Evolutionary conservation across 2,329 filamentous ascomycete genomes (phyloP).

Genomic region (Aureobasidium sp.): DNA sequence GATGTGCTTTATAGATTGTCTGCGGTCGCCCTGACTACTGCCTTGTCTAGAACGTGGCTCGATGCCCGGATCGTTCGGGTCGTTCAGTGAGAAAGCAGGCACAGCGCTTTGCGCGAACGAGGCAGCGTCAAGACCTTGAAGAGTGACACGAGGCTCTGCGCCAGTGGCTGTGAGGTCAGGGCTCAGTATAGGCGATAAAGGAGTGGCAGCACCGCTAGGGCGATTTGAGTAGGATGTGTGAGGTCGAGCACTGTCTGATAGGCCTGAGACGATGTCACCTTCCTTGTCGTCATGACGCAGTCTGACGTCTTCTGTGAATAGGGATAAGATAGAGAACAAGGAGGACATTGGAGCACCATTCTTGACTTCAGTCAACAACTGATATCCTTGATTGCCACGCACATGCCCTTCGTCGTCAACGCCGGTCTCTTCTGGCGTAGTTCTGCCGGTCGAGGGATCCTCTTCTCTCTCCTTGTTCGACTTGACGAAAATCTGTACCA

Average conservation of each 20-base stretch:
- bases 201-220: constrained; percentile 24
- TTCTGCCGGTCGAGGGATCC: constrained; percentile 37
- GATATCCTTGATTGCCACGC: constrained; percentile 74
- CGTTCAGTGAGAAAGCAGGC: constrained; percentile 67
- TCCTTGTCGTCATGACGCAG: constrained; percentile 64
- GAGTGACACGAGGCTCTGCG: constrained; percentile 22
- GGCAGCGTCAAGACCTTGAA: constrained; percentile 9
- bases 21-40: background rate
- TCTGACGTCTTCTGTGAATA: constrained; percentile 93
- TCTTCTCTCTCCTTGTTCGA: constrained; percentile 53
- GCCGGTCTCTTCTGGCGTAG: constrained; percentile 35
- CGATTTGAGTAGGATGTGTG: background rate
- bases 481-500: constrained; percentile 98
- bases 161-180: constrained; percentile 21
- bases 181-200: constrained; percentile 36
- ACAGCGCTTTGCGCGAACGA: constrained; percentile 46
- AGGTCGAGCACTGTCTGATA: constrained; percentile 30
- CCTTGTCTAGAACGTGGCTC: background rate
- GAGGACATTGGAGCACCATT: constrained; percentile 99
- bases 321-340: constrained; percentile 88
- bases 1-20: constrained; percentile 42
- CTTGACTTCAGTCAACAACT: constrained; percentile 91
- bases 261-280: background rate
- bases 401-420: constrained; percentile 55
- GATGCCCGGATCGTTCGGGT: constrained; percentile 18